phyloP scores from a whole-genome alignment of 345 rosid genomes.

The Boechera retrofracta region DNA sequence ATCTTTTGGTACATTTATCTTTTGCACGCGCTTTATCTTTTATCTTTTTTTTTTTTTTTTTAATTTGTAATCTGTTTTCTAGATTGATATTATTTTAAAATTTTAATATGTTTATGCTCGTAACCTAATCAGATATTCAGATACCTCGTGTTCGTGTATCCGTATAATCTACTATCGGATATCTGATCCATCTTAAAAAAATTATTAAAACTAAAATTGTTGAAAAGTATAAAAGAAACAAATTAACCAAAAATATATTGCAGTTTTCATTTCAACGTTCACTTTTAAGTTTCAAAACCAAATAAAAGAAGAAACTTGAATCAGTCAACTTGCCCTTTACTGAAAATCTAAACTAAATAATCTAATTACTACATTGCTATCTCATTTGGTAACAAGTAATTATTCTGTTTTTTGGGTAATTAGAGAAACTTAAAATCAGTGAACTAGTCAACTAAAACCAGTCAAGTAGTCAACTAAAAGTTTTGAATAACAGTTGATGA shows the following conservation, averaged over 20 bases:
- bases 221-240: neutral
- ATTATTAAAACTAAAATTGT: neutral
- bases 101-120: too few species aligned
- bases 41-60: too few species aligned
- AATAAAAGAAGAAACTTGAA: neutral
- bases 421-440: neutral
- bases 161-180: neutral
- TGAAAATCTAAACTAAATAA: too few species aligned
- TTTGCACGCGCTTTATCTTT: too few species aligned
- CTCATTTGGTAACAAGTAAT: neutral
- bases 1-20: too few species aligned
- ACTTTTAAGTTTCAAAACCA: neutral
- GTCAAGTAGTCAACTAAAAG: neutral
- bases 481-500: neutral
- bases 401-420: neutral
- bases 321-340: too few species aligned
- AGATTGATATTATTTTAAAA: neutral
- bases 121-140: neutral
- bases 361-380: neutral
- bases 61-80: neutral
- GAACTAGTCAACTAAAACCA: neutral
- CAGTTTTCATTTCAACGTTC: too few species aligned
- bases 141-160: too few species aligned
- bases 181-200: neutral
- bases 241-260: neutral